phyloP scores from a whole-genome alignment of 495 filamentous ascomycete genomes.

The Talaromyces borbonicus region DNA sequence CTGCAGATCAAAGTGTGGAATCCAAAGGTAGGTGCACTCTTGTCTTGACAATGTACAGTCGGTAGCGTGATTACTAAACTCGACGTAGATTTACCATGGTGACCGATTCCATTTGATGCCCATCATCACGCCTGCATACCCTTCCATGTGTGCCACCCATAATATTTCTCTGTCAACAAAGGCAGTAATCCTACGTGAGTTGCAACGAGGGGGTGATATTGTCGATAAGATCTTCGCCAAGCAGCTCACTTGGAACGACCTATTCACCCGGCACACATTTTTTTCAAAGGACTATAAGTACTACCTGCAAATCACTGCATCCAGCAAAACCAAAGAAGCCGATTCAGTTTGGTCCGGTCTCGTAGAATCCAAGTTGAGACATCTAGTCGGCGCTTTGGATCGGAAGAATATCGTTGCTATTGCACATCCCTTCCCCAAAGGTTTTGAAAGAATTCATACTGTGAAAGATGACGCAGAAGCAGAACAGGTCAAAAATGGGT shows the following conservation, averaged over 20 bases:
- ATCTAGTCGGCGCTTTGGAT: slow-evolving; percentile 74
- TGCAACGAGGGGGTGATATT: slow-evolving; percentile 66
- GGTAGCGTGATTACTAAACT: slow-evolving; percentile 1
- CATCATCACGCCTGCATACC: slow-evolving; percentile 93
- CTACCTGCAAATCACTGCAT: slow-evolving; percentile 82
- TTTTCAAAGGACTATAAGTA: slow-evolving; percentile 91
- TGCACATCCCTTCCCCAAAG: slow-evolving; percentile 87
- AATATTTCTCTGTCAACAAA: slow-evolving; percentile 84
- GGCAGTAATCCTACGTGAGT: slow-evolving; percentile 68
- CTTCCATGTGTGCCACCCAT: slow-evolving; percentile 92
- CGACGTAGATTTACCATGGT: slow-evolving; percentile 57
- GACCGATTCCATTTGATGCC: slow-evolving; percentile 89
- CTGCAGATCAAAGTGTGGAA: slow-evolving; percentile 87
- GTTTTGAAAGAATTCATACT: slow-evolving; percentile 70
- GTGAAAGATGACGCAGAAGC: slow-evolving; percentile 63
- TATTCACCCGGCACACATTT: slow-evolving; percentile 82
- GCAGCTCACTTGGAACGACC: slow-evolving; percentile 69
- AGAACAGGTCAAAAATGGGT: slow-evolving; percentile 60
- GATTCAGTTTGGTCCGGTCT: slow-evolving; percentile 82
- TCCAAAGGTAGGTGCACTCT: slow-evolving; percentile 52
- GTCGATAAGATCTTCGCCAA: slow-evolving; percentile 71
- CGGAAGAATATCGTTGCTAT: slow-evolving; percentile 60
- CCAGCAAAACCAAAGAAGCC: slow-evolving; percentile 74
- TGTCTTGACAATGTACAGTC: neutral
- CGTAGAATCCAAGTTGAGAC: slow-evolving; percentile 84